phyloP scores from a whole-genome alignment of 2,329 filamentous ascomycete species.

The Venturia oleaginea region DNA sequence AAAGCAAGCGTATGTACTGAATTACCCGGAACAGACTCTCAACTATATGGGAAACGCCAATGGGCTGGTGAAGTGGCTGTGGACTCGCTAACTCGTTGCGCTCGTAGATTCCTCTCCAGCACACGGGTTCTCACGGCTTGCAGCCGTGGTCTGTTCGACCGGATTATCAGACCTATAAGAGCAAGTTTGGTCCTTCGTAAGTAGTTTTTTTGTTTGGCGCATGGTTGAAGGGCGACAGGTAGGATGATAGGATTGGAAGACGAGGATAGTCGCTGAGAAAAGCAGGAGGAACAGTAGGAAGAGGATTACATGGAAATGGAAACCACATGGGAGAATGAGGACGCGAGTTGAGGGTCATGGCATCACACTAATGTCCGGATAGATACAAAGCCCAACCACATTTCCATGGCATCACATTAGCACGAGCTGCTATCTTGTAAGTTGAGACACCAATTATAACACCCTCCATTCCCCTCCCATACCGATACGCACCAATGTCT shows the following conservation, averaged over 20 bases:
- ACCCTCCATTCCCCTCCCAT: background rate
- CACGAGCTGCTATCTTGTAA: conserved; percentile 36
- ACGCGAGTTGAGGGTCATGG: no score
- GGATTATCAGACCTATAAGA: conserved; percentile 43
- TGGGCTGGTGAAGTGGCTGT: background rate
- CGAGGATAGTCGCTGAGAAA: background rate
- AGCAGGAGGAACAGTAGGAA: background rate
- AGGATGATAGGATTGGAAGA: background rate
- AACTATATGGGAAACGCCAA: background rate
- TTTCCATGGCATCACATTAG: conserved; percentile 41
- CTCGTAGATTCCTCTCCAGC: background rate
- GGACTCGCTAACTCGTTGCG: no score
- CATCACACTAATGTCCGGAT: conserved; percentile 18
- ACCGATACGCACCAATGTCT: no score
- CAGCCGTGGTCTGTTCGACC: conserved; percentile 27
- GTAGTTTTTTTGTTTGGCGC: conserved; percentile 15
- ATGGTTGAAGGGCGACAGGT: background rate
- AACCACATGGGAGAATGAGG: no score
- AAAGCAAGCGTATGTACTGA: background rate
- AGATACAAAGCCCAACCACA: conserved; percentile 43
- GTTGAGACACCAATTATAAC: conserved; percentile 16
- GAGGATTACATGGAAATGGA: background rate
- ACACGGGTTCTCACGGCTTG: conserved; percentile 17
- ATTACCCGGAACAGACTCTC: no score
- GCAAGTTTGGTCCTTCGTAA: conserved; percentile 51